A percentile compares a stretch with the other conserved stretches of the same genome.
Conservation (phyloP, 1,284 basidiomycete genomes). For the Moesziomyces sp. region DNA sequence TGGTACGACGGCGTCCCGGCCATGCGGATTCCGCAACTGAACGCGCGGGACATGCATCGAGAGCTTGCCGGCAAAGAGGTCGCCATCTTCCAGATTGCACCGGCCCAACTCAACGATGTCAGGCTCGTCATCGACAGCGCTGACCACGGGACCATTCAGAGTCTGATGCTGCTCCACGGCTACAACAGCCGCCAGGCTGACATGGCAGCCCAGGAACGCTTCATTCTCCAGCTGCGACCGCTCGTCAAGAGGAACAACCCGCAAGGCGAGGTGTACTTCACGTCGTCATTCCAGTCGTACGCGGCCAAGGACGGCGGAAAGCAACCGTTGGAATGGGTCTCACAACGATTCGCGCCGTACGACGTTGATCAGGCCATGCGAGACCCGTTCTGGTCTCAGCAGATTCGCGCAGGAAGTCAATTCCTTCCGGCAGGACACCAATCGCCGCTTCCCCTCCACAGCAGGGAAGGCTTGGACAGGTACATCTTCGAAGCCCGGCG, state of each 20-base stretch:
- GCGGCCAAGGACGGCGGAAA: slow-evolving; percentile 23
- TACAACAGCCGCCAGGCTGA: slow-evolving; percentile 30
- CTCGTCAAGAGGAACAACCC: slow-evolving; percentile 5
- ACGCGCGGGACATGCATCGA: background rate
- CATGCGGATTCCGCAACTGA: background rate
- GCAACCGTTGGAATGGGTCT: slow-evolving; percentile 9
- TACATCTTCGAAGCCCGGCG: slow-evolving; percentile 8
- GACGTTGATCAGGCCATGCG: slow-evolving; percentile 27
- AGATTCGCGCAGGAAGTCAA: slow-evolving; percentile 4
- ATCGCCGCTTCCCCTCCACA: background rate
- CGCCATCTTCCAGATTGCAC: slow-evolving; percentile 34
- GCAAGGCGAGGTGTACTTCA: slow-evolving; percentile 18
- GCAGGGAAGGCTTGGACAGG: slow-evolving; percentile 1
- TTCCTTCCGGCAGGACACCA: background rate
- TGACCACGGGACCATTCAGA: slow-evolving; percentile 12
- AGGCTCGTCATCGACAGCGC: slow-evolving; percentile 12
- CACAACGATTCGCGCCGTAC: slow-evolving; percentile 10
- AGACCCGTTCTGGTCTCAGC: slow-evolving; percentile 30
- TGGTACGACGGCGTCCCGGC: slow-evolving; percentile 12
- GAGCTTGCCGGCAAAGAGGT: slow-evolving; percentile 15
- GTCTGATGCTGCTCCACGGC: slow-evolving; percentile 36
- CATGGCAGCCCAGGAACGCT: slow-evolving; percentile 7
- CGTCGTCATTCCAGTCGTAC: slow-evolving; percentile 26
- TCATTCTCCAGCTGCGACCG: slow-evolving; percentile 10
- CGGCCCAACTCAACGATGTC: slow-evolving; percentile 5